Evolutionary conservation across 371 early-diverging fungal species (phyloP).

Genomic region (Quaeritorhiza haematococci): DNA sequence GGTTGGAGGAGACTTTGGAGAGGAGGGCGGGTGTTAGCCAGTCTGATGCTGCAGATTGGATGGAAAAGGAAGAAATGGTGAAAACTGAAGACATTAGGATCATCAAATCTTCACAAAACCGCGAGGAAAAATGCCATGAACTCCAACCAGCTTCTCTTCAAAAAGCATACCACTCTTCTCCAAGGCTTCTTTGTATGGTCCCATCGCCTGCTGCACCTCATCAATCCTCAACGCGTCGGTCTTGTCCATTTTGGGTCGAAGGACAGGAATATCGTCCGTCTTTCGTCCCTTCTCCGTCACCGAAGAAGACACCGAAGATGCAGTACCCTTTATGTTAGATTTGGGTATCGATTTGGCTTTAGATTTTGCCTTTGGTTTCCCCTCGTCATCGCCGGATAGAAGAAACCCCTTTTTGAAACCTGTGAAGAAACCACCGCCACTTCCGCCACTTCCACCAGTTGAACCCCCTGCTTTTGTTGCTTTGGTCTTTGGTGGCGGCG

Average conservation of each 20-base stretch:
- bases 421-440: too few species aligned
- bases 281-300: not conserved
- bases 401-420: slow-evolving; percentile 29
- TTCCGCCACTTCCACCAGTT: too few species aligned
- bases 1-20: slow-evolving; percentile 12
- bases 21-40: slow-evolving; percentile 30
- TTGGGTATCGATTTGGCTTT: too few species aligned
- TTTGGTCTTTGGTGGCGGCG: too few species aligned
- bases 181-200: slow-evolving; percentile 7
- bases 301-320: too few species aligned
- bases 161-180: slow-evolving; percentile 14
- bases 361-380: not conserved
- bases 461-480: too few species aligned
- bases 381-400: slow-evolving; percentile 3
- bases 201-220: slow-evolving; percentile 33
- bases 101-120: too few species aligned
- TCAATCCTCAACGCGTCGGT: slow-evolving; percentile 13
- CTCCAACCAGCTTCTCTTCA: too few species aligned
- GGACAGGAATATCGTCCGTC: not conserved
- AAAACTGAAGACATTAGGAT: too few species aligned
- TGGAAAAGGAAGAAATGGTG: not conserved
- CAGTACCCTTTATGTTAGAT: too few species aligned
- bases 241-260: slow-evolving; percentile 15
- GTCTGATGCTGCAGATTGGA: slow-evolving; percentile 12
- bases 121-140: too few species aligned